Base-by-base conservation (phyloP, 495 filamentous ascomycete species). In the Hyphodiscus hymeniophilus region DNA sequence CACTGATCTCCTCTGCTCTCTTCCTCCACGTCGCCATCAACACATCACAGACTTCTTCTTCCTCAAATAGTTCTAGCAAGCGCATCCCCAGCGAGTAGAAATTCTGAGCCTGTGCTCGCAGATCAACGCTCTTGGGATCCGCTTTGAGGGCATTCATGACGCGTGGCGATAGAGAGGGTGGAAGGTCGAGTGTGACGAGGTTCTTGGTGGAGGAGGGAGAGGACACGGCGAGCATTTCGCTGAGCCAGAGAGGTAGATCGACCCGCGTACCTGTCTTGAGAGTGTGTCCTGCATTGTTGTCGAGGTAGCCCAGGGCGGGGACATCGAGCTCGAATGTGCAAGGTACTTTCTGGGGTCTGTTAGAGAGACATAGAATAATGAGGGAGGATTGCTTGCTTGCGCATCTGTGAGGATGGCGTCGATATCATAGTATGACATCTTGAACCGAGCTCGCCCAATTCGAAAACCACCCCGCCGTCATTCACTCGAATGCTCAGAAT, bases 171-270 rank as follows among this genome's bases (percentile, higher is more conserved):
- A 98, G 73, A 0, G 85, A 82, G 0, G 76, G 63, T 1, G 92
- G 92, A 24, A 95, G 74, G 55, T 94, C 87, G 38, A 98, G 82
- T 0, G 85, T 80, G 4, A 90, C 78, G 38, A 94, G 74, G 23
- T 84, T 69, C 32, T 73, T 70, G 38, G 69, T 73, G 17, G 72
- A 75, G 47, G 80, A 64, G 24, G 78, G 74, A 34, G 73, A 75
- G 47, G 83, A 84, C 38, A 95, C 83, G 36, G 88, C 91, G 22
- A 98, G 84, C 76, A 95, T 90, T 66, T 95, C 88, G 48, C 85
- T 88, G n/a, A 98, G 81, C 94, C 94, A 98, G 62, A 97, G 72
- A 30, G 92, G 94, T 0, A 98, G 80, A 47, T 84, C 79, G 46
- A 95, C 70, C 24, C 79, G 78, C 2, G 87, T 89, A 28, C 86